These are phyloP conservation scores for Lecanicillium sp. DNA, from an alignment of 2,329 filamentous ascomycete genomes.

Conservation along the genomic window DNA sequence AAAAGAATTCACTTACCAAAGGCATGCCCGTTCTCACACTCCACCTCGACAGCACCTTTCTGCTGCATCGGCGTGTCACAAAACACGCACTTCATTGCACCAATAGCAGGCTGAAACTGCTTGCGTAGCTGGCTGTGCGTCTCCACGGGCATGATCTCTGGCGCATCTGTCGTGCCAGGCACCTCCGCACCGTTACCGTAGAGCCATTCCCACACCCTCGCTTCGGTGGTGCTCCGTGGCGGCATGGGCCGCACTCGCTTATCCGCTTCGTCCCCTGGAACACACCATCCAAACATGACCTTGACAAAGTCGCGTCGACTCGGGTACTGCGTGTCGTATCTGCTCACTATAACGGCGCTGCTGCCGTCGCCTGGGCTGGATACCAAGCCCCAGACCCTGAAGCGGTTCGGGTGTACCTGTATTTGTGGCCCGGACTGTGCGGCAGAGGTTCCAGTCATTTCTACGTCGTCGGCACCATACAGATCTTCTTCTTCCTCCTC, in stretches of 20 bases:
- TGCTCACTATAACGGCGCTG: constrained; percentile 42
- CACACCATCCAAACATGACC: constrained; percentile 28
- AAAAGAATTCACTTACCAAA: constrained; percentile 27
- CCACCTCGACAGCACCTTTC: constrained; percentile 25
- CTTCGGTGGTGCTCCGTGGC: constrained; percentile 42
- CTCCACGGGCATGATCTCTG: background rate
- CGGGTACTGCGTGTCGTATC: constrained; percentile 39
- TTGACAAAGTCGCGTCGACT: constrained; percentile 32
- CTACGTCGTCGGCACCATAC: constrained; percentile 18
- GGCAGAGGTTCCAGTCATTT: constrained; percentile 19
- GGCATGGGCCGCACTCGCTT: background rate
- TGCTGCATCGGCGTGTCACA: constrained; percentile 30
- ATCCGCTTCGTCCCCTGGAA: constrained; percentile 9
- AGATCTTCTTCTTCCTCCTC: constrained; percentile 16
- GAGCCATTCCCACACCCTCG: constrained; percentile 49
- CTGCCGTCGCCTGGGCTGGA: constrained; percentile 42
- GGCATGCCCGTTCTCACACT: constrained; percentile 30
- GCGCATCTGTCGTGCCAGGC: constrained; percentile 20
- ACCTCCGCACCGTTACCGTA: constrained; percentile 44
- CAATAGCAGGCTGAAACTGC: constrained; percentile 29
- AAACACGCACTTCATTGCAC: constrained; percentile 37
- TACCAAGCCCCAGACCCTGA: constrained; percentile 46
- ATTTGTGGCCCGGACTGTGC: constrained; percentile 16
- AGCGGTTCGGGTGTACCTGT: constrained; percentile 40
- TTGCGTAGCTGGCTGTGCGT: constrained; percentile 20